Evolutionary conservation across 192 early-diverging fungal species (phyloP).

Genomic region (Spizellomyces punctatus): DNA sequence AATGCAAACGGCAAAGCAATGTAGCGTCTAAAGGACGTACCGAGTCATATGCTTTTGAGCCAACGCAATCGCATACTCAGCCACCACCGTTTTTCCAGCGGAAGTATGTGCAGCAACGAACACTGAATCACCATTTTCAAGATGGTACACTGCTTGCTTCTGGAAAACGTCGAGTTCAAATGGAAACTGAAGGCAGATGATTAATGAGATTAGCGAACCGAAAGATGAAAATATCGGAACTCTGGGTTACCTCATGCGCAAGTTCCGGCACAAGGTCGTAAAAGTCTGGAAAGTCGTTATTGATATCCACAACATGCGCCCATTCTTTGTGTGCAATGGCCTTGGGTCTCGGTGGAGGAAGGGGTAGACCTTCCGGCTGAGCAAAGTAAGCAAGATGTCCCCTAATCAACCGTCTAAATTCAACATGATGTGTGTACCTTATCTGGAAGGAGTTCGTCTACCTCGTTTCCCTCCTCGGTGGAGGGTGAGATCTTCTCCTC

Average conservation of each 20-base stretch:
- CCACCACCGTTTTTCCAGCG: conserved; percentile 98
- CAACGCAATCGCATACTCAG: conserved; percentile 96
- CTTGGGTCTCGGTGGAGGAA: not conserved
- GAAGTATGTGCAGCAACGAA: conserved; percentile 99
- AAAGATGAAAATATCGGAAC: conserved; percentile 77
- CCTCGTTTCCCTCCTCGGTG: too few relatives aligned
- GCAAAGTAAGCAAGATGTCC: not conserved
- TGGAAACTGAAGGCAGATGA: conserved; percentile 60
- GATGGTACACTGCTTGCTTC: conserved; percentile 93
- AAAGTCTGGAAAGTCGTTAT: conserved; percentile 86
- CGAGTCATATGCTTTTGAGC: conserved; percentile 93
- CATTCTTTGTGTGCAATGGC: conserved; percentile 51
- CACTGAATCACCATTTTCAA: conserved; percentile 93
- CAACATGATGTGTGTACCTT: too few relatives aligned
- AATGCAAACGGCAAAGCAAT: not conserved
- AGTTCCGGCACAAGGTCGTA: conserved; percentile 86
- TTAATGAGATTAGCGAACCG: conserved; percentile 5
- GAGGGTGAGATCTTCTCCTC: too few relatives aligned
- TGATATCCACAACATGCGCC: conserved; percentile 92
- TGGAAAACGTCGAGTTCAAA: conserved; percentile 98
- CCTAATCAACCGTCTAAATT: not conserved
- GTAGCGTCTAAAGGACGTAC: conserved; percentile 21
- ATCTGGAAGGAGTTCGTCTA: too few relatives aligned
- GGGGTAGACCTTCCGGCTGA: not conserved
- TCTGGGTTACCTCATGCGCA: conserved; percentile 68